Conservation (phyloP, 1,139 yeast species). For the Geotrichum citri-aurantii region DNA sequence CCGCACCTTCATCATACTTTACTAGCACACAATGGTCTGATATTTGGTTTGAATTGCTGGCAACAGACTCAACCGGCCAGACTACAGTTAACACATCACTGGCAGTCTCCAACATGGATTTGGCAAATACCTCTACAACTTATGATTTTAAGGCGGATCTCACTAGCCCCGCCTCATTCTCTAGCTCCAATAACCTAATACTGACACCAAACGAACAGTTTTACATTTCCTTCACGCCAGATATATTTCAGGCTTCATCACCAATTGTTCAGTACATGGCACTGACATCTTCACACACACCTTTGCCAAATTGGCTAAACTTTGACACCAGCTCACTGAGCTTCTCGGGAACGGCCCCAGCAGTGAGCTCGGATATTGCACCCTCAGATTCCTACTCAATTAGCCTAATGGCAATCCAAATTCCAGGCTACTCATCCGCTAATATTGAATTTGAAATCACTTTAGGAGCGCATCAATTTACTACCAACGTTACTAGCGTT, state of each 20-base stretch:
- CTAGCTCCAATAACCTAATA: constrained; percentile 52
- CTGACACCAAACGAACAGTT: constrained; percentile 64
- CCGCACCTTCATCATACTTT: constrained; percentile 44
- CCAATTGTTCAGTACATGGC: constrained; percentile 70
- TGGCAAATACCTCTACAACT: not conserved
- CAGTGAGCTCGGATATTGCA: constrained; percentile 76
- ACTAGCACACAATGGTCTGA: constrained; percentile 19
- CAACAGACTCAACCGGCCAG: constrained; percentile 54
- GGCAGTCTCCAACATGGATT: constrained; percentile 44
- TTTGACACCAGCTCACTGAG: constrained; percentile 53
- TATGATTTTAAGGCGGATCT: constrained; percentile 3
- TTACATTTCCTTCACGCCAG: constrained; percentile 48
- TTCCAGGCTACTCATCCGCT: constrained; percentile 67
- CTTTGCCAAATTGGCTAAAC: constrained; percentile 83
- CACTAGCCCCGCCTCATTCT: not conserved
- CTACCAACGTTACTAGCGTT: constrained; percentile 48
- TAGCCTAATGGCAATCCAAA: constrained; percentile 72
- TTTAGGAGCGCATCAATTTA: constrained; percentile 82
- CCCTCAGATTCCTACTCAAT: constrained; percentile 73
- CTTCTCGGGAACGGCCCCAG: constrained; percentile 84
- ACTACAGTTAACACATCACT: constrained; percentile 49
- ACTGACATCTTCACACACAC: constrained; percentile 68
- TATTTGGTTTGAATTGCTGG: constrained; percentile 48
- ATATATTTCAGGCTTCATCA: constrained; percentile 37
- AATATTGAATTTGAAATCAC: constrained; percentile 62